Conservation (phyloP, 2,329 filamentous ascomycete species). For the Tympanopsis confertula region DNA sequence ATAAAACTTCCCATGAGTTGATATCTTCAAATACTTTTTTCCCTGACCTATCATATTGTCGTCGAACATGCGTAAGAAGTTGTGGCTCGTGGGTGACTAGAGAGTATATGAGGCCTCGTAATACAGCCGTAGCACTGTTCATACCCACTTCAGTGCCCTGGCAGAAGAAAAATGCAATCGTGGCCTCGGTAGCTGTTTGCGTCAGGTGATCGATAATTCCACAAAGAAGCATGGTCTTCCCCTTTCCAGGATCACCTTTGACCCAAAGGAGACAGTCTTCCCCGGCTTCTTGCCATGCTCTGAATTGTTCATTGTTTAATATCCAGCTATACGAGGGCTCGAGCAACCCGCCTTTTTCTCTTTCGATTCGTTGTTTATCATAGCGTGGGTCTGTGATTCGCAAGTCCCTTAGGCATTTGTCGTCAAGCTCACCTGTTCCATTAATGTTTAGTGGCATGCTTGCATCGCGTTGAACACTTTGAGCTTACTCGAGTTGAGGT, state of each 20-base stretch:
- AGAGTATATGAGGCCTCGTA: constrained; percentile 1
- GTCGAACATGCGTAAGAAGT: background rate
- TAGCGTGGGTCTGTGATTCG: background rate
- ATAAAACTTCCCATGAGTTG: background rate
- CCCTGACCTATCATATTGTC: background rate
- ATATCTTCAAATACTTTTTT: background rate
- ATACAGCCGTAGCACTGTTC: constrained; percentile 1
- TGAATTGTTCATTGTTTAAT: background rate
- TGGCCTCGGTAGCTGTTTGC: background rate
- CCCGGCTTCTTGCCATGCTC: background rate
- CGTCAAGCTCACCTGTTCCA: too few species aligned
- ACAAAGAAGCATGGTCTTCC: constrained; percentile 25
- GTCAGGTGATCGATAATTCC: constrained; percentile 2
- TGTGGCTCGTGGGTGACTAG: constrained; percentile 1
- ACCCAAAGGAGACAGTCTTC: constrained; percentile 1
- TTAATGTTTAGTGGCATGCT: too few species aligned
- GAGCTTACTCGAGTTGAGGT: too few species aligned
- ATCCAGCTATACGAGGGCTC: background rate
- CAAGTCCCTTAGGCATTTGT: background rate
- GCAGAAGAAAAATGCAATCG: background rate
- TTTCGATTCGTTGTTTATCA: background rate
- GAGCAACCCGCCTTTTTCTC: background rate
- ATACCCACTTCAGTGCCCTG: background rate
- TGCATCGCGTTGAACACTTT: too few species aligned
- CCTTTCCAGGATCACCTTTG: constrained; percentile 30